Evolutionary conservation across 305 asterid genomes (phyloP).

Genomic region (Ilex paraguariensis): DNA sequence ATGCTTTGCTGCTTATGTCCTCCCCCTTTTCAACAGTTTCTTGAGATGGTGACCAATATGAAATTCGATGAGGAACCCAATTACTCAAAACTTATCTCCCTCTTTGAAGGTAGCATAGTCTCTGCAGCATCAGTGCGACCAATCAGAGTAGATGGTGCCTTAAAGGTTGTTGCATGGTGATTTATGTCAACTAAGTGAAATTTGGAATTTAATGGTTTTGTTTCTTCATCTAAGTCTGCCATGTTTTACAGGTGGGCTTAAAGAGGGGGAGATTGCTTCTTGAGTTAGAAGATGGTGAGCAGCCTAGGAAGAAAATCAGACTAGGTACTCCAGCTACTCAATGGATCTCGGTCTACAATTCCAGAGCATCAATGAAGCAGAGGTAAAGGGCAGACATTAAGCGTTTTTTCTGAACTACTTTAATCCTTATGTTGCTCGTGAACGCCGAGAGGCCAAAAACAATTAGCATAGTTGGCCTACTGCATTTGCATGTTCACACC

Average conservation of each 20-base stretch:
- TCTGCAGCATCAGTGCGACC: conserved; percentile 65
- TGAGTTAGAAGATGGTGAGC: conserved; percentile 95
- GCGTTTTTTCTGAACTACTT: no score
- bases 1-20: conserved; percentile 97
- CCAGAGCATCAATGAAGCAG: conserved; percentile 95
- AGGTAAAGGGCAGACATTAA: conserved; percentile 31
- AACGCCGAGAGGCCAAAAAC: no score
- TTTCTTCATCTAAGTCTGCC: no score
- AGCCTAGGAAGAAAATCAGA: conserved; percentile 93
- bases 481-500: no score
- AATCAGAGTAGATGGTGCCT: conserved; percentile 94
- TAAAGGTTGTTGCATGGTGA: conserved; percentile 41
- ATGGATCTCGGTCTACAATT: conserved; percentile 97
- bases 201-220: no score
- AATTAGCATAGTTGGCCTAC: no score
- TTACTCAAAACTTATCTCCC: conserved; percentile 74
- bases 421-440: no score
- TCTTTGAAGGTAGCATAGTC: conserved; percentile 80
- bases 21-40: conserved; percentile 75
- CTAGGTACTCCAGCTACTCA: conserved; percentile 97
- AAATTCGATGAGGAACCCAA: conserved; percentile 96
- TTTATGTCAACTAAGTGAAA: no score
- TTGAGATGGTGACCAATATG: conserved; percentile 91
- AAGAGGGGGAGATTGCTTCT: conserved; percentile 91
- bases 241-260: conserved; percentile 67